phyloP scores from a whole-genome alignment of 2,329 filamentous ascomycete species.

The Apiospora marii region DNA sequence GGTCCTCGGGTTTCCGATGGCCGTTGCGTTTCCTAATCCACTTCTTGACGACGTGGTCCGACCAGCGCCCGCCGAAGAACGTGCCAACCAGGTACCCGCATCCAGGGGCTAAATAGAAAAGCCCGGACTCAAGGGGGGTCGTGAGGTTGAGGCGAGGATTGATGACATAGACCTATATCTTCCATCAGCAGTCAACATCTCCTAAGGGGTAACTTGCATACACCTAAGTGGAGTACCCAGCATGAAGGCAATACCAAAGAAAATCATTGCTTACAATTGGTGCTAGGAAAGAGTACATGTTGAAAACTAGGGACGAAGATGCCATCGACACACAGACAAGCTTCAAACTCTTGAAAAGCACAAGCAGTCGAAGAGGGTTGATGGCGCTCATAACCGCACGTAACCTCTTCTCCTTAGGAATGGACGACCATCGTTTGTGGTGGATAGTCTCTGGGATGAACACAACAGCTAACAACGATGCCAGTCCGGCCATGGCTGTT shows the following conservation, averaged over 20 bases:
- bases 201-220: background rate
- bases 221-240: too few species aligned
- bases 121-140: conserved; percentile 69
- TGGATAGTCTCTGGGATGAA: conserved; percentile 33
- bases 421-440: background rate
- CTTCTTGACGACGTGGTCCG: conserved; percentile 70
- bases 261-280: background rate
- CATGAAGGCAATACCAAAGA: background rate
- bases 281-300: conserved; percentile 16
- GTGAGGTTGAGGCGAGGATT: conserved; percentile 77
- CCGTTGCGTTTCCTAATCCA: conserved; percentile 68
- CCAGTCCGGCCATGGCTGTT: conserved; percentile 40
- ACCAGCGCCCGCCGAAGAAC: conserved; percentile 75
- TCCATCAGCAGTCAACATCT: background rate
- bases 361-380: background rate
- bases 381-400: background rate
- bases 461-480: conserved; percentile 38
- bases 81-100: conserved; percentile 74
- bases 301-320: conserved; percentile 4
- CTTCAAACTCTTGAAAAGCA: background rate
- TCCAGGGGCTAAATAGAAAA: conserved; percentile 80
- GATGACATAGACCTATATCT: conserved; percentile 60
- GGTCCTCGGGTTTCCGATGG: conserved; percentile 71
- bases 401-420: background rate
- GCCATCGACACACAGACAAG: conserved; percentile 11